Base-by-base conservation (phyloP, 768 basidiomycete genomes). In the Phanerochaete carnosa region DNA sequence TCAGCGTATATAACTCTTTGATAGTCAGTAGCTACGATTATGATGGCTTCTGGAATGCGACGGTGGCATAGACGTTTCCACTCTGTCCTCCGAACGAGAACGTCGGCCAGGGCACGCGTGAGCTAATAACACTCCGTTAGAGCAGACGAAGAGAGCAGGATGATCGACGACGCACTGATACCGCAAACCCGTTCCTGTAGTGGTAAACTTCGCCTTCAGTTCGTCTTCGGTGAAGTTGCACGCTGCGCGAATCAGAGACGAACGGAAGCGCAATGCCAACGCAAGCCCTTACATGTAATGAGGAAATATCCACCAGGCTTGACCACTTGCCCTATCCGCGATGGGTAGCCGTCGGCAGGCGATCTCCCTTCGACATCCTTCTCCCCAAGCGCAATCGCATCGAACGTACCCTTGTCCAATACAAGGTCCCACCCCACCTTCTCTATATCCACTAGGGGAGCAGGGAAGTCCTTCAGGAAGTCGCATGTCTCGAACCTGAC, bases 221-320 rank as follows among this genome's bases (percentile, higher is more conserved):
- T 94, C 92, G 0, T 86, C 83, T 64, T 90, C 87, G 0, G 92
- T 94, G 65, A 92, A 94, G 69, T 94, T 94, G 68, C 92, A 94
- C 1, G 92, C 70, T 75, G 25, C 15, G 13, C 19, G 7, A 29
- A 22, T 55, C 9, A 43, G 23, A 12, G 23, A 45, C 7, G 26
- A 13, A 16, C 23, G 22, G 23, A 39, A 2, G 13, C 2, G 5
- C 15, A 13, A 46, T 15, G 2, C 19, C 5, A 22, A 29, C 6
- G 30, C 26, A 28, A 53, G 8, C 5, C 75, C 87, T 66, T 66
- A 92, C 92, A 93, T 35, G 92, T 93, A 46, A 94, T 90, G 33
- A 94, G 75, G 68, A 93, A 91, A 67, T 77, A 73, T 7, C 87
- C 90, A 0, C 86, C 87, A 6, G 85, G 81, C 67, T 82, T 85